Base-by-base conservation (phyloP, 148 eudicot genomes). In the Rhododendron simsii region DNA sequence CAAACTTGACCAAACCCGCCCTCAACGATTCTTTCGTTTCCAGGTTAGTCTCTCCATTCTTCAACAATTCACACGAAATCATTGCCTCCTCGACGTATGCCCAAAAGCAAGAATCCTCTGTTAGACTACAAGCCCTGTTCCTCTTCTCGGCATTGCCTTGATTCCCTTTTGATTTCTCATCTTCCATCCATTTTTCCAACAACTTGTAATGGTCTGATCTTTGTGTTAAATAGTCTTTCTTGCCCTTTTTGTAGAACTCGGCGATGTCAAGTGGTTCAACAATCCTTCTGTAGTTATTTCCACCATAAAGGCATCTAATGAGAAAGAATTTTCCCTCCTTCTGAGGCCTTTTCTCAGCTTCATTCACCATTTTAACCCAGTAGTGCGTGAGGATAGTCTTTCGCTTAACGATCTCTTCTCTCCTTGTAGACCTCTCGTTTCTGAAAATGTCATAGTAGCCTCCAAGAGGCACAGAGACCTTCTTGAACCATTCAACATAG, bases 71-170 rank as follows among this genome's bases (percentile, higher is more conserved):
- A 59, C 86, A 89, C 2, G 59, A 78, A 30, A 88, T 79, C 2
- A 81, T n/a, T 28, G 89, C 91, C 79, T 90, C 91, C 82, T 90
- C 91, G 11, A 90, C 90, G 69, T 85, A 39, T 18, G 87, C 91
- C 91, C 91, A 90, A 82, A 90, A 90, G 61, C 90, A 88, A 47
- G 91, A 90, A 88, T 90, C 87, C 85, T 88, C 90, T 1, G 88
- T 90, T 8, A 88, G 79, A 85, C 87, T 84, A 50, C 74, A 57
- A 87, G 87, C 84, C 33, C 61, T 50, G 2, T 48, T 86, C 75
- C 87, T 78, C 61, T 59, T 51, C 13, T 16, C 37, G 3, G 44
- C 47, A 71, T 37, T 21, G 11, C 26, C 77, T 61, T 47, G 63
- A n/a, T 28, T 51, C 61, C 21, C 45, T 18, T 9, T 35, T 35